Percentiles rank a stretch among this genome's conserved stretches.
These are phyloP conservation scores for Hibiscus trionum DNA, from an alignment of 345 rosid genomes.

Conservation along the genomic window DNA sequence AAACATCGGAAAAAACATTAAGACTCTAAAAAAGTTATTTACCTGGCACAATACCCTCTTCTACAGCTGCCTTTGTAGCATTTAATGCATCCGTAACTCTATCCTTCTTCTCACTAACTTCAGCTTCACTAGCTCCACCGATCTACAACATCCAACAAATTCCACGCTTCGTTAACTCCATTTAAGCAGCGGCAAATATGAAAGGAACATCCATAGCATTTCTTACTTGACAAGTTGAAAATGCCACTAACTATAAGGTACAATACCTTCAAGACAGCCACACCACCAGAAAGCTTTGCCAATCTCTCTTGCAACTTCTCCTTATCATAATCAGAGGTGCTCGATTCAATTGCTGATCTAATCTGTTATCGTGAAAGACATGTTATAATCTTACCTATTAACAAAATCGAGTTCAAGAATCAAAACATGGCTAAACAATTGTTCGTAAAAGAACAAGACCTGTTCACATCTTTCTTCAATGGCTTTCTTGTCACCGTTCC, in stretches of 20 bases:
- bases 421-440: neutral
- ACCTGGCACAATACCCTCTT: constrained; percentile 99
- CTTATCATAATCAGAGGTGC: constrained; percentile 90
- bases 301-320: constrained; percentile 92
- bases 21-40: neutral
- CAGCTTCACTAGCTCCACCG: constrained; percentile 98
- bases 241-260: neutral
- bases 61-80: constrained; percentile 98
- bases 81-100: constrained; percentile 95
- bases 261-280: constrained; percentile 86
- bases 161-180: neutral
- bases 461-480: constrained; percentile 88
- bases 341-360: constrained; percentile 58
- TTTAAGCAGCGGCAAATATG: neutral
- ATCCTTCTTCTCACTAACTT: constrained; percentile 88
- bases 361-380: constrained; percentile 34
- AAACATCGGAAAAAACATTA: neutral
- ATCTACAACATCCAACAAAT: constrained; percentile 38
- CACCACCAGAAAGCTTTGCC: constrained; percentile 94
- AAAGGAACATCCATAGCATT: neutral
- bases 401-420: neutral
- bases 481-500: constrained; percentile 86
- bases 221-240: neutral
- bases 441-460: constrained; percentile 29
- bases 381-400: neutral